Base-by-base conservation (phyloP, 2,329 filamentous ascomycete genomes). In the Aureobasidium namibiae region DNA sequence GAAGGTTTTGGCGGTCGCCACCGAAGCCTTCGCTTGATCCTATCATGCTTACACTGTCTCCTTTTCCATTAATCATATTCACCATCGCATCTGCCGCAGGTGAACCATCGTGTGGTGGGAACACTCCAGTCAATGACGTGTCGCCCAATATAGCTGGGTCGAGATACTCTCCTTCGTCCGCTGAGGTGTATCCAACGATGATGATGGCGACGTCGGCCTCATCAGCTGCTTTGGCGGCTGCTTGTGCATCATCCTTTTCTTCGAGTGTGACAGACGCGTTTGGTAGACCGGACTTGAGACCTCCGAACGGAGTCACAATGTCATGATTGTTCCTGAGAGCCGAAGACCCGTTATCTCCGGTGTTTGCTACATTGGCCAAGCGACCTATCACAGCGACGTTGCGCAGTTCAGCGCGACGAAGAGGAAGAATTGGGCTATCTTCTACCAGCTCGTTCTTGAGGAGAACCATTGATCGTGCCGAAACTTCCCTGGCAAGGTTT, bases 261-360 rank as follows among this genome's bases (percentile, higher is more conserved):
- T 60, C 56, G 2, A 64, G 29, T 13, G 62, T n/a, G 36, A 39
- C 13, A 16, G 36, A 16, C 13, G 36, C 11, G 36, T 14, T 16
- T 14, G 13, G 11, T 11, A 39, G n/a, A 39, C 13, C 14, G 36
- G 36, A 14, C 14, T 39, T 39, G 11, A 39, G n/a, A 6, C 61
- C 62, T 31, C 62, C 46, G 5, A 49, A 52, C 10, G 57, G 38
- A 29, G 59, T 60, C n/a, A 62, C 56, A 18, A 64, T 61, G 4
- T 60, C 36, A 2, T 54, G 61, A 10, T 54, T 44, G 34, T 50
- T 49, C 6, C 29, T 31, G 10, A 62, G 59, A 10, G 50, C 41
- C 18, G 62, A 64, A 3, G 61, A 64, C 36, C 62, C 61, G 41
- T 39, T 38, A 33, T 64, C 62, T 3, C 62, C 62, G 11, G 61